Conservation (phyloP, 768 basidiomycete species). For the Clavulina sp. region DNA sequence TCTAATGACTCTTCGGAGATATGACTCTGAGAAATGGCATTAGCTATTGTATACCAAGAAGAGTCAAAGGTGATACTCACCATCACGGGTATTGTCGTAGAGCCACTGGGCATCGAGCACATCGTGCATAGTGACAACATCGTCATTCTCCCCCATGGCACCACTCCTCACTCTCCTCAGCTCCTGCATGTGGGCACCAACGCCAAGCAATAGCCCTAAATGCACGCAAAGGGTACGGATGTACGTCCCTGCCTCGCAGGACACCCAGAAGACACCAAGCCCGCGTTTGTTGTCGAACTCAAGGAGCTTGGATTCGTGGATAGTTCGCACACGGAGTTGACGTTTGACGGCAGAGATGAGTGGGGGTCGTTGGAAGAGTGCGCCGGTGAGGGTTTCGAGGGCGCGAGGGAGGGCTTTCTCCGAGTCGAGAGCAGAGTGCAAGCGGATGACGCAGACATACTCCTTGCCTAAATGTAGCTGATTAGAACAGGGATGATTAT, state of each 20-base stretch:
- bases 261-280: constrained; percentile 95
- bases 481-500: neutral
- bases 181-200: constrained; percentile 99
- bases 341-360: constrained; percentile 98
- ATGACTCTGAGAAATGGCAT: constrained; percentile 48
- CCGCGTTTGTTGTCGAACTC: constrained; percentile 97
- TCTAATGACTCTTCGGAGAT: constrained; percentile 84
- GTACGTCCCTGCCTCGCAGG: constrained; percentile 81
- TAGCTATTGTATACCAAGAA: neutral
- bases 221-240: constrained; percentile 92
- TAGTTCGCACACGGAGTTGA: constrained; percentile 90
- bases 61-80: constrained; percentile 24
- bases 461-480: constrained; percentile 49
- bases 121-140: constrained; percentile 99
- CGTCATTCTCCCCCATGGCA: constrained; percentile 93
- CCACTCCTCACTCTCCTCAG: constrained; percentile 86
- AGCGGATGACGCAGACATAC: constrained; percentile 89
- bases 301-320: constrained; percentile 86
- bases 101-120: constrained; percentile 97
- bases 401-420: constrained; percentile 81
- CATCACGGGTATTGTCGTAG: constrained; percentile 94
- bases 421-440: constrained; percentile 67
- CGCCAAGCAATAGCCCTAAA: constrained; percentile 81
- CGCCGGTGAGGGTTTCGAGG: constrained; percentile 91
- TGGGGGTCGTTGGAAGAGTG: constrained; percentile 96